phyloP scores from a whole-genome alignment of 805 yeast species.

The Blastobotrys terrestris region DNA sequence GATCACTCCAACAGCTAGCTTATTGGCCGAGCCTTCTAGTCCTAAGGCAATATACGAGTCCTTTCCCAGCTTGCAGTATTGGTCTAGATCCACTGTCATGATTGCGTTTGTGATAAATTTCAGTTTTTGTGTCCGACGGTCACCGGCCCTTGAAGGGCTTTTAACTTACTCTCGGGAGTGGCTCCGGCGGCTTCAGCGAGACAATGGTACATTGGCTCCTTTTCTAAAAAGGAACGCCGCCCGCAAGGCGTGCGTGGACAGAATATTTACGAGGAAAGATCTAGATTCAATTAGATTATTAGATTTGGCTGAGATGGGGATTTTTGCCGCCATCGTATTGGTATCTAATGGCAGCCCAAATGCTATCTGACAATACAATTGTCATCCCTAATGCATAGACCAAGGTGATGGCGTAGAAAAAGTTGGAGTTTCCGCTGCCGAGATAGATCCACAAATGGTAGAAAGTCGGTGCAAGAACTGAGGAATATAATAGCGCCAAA shows the following conservation, averaged over 20 bases:
- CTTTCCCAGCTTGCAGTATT: slow-evolving; percentile 35
- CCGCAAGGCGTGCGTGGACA: neutral
- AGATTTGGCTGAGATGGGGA: slow-evolving; percentile 21
- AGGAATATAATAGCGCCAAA: slow-evolving; percentile 48
- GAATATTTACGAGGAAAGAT: too few species aligned
- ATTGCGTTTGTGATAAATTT: too few species aligned
- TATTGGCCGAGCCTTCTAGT: slow-evolving; percentile 95
- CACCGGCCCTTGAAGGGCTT: too few species aligned
- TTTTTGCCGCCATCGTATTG: slow-evolving; percentile 52
- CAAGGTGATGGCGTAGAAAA: slow-evolving; percentile 89
- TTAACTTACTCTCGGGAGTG: too few species aligned
- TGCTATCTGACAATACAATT: slow-evolving; percentile 62
- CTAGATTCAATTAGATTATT: too few species aligned
- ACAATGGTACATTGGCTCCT: neutral
- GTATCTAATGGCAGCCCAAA: slow-evolving; percentile 69
- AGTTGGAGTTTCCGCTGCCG: slow-evolving; percentile 94
- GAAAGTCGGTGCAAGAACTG: slow-evolving; percentile 77
- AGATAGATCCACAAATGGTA: slow-evolving; percentile 90
- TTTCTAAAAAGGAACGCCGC: neutral
- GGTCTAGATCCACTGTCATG: slow-evolving; percentile 48
- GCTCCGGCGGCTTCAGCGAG: neutral
- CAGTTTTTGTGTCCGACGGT: too few species aligned
- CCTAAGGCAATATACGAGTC: slow-evolving; percentile 64
- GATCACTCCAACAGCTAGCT: slow-evolving; percentile 87
- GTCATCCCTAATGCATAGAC: slow-evolving; percentile 69